phyloP scores from a whole-genome alignment of 257 asterid species.

The Henckelia pumila region DNA sequence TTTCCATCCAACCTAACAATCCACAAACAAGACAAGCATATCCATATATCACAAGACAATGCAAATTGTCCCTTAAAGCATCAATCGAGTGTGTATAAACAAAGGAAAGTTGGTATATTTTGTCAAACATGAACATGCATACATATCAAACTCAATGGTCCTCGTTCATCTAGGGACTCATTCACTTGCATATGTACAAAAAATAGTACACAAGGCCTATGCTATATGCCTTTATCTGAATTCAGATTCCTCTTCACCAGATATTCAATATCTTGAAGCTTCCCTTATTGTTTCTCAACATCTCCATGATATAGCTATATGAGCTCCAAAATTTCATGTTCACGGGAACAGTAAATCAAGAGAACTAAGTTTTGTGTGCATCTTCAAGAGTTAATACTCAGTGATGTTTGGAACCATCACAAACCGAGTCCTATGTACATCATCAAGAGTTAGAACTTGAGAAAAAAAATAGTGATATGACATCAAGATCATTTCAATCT shows the following conservation, averaged over 20 bases:
- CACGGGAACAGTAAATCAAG: not conserved
- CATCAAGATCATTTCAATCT: not conserved
- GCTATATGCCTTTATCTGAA: not conserved
- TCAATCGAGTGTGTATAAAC: not conserved
- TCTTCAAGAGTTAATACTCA: not conserved
- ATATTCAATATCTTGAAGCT: not conserved
- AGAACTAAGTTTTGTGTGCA: not conserved
- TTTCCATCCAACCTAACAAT: too few species aligned
- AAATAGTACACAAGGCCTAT: not conserved
- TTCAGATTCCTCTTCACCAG: not conserved
- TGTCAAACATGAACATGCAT: constrained; percentile 17
- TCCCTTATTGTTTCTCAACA: not conserved
- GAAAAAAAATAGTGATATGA: not conserved
- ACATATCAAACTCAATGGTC: not conserved
- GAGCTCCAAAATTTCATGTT: constrained; percentile 1
- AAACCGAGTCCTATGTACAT: not conserved
- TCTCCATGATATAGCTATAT: constrained; percentile 12
- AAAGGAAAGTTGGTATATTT: not conserved
- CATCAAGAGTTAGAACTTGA: not conserved
- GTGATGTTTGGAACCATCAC: not conserved
- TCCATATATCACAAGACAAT: not conserved
- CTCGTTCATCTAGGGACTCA: constrained; percentile 3
- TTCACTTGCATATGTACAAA: constrained; percentile 26
- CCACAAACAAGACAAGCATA: not conserved
- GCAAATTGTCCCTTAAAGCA: not conserved